Conservation (phyloP, 1,284 basidiomycete genomes). For the Rhodotorula sp. region DNA sequence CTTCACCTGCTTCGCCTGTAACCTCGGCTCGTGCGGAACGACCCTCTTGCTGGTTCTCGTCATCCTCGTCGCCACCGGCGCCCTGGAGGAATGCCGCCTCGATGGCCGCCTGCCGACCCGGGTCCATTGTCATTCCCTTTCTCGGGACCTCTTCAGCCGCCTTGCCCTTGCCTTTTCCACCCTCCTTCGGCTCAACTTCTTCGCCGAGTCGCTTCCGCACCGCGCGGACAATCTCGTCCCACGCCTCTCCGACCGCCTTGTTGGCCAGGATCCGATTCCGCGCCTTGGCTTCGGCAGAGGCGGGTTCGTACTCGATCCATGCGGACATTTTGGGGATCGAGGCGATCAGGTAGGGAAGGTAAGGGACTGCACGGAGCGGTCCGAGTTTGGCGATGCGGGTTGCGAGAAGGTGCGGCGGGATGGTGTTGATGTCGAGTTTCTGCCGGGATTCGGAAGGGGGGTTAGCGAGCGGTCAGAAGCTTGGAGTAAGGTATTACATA, state of each 20-base stretch:
- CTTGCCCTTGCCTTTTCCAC: conserved; percentile 24
- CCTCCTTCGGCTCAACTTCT: conserved; percentile 31
- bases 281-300: conserved; percentile 33
- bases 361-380: conserved; percentile 46
- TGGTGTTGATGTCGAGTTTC: conserved; percentile 60
- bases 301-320: conserved; percentile 29
- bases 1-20: conserved; percentile 20
- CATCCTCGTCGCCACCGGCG: conserved; percentile 42
- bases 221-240: conserved; percentile 32
- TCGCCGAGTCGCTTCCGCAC: conserved; percentile 36
- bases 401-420: conserved; percentile 63
- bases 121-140: conserved; percentile 33
- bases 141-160: conserved; percentile 28
- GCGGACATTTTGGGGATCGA: conserved; percentile 53
- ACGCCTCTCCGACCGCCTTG: conserved; percentile 38
- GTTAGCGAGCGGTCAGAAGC: not conserved
- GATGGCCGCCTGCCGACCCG: conserved; percentile 21
- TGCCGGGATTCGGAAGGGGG: conserved; percentile 45
- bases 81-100: conserved; percentile 42
- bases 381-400: conserved; percentile 74
- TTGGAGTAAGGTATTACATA: conserved; percentile 41
- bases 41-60: conserved; percentile 32
- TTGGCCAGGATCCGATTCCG: conserved; percentile 45
- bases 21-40: not conserved
- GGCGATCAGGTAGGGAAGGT: conserved; percentile 37